A percentile compares a stretch with the other conserved stretches of the same genome.
Evolutionary conservation across 306 rosid species (phyloP).

Genomic region (Vigna radiata): DNA sequence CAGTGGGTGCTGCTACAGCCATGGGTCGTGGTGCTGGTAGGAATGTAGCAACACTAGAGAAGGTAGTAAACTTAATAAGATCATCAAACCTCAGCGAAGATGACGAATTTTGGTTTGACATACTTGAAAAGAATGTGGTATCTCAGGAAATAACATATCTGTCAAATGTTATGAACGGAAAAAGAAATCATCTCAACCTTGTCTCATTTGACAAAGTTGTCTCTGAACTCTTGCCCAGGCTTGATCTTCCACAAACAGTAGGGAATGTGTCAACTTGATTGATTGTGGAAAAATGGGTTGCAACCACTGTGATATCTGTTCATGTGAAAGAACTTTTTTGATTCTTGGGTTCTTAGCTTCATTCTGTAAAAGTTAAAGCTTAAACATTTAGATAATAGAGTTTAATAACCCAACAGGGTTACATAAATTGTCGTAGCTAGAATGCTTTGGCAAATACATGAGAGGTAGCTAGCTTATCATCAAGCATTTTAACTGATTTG

Average conservation of each 20-base stretch:
- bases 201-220: conserved; percentile 65
- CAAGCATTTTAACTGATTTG: conserved; percentile 39
- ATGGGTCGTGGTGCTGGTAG: conserved; percentile 98
- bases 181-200: conserved; percentile 45
- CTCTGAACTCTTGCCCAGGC: conserved; percentile 72
- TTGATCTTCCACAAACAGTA: conserved; percentile 57
- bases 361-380: conserved; percentile 16
- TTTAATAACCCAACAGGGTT: background rate
- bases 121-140: conserved; percentile 54
- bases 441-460: conserved; percentile 38
- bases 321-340: conserved; percentile 32
- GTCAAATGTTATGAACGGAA: conserved; percentile 57
- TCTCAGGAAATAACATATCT: conserved; percentile 61
- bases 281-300: conserved; percentile 29
- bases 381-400: conserved; percentile 24
- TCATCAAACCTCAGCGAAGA: conserved; percentile 66
- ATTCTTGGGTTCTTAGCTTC: conserved; percentile 35
- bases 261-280: conserved; percentile 64
- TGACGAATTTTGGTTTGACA: conserved; percentile 62
- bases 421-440: conserved; percentile 23
- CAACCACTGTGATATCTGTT: conserved; percentile 30
- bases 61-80: conserved; percentile 65
- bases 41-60: conserved; percentile 83
- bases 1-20: conserved; percentile 98
- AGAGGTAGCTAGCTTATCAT: conserved; percentile 32